A percentile compares a stretch with the other conserved stretches of the same genome.
These are phyloP conservation scores for Cytospora schulzeri DNA, from an alignment of 2,329 filamentous ascomycete species.

Conservation along the genomic window DNA sequence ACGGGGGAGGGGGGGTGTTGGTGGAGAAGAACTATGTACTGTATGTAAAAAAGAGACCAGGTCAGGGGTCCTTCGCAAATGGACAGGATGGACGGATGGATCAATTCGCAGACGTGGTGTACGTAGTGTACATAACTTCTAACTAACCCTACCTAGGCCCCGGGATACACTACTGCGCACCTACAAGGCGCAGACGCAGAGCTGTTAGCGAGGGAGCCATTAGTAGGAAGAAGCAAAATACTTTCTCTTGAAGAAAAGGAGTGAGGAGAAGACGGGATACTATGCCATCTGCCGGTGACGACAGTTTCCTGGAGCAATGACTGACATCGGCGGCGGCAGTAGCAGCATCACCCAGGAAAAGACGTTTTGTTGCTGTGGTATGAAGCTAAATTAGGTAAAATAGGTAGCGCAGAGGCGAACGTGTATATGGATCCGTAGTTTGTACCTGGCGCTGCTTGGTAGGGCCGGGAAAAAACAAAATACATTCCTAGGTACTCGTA, in stretches of 20 bases:
- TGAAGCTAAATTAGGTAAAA: slow-evolving; percentile 13
- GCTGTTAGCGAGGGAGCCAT: slow-evolving; percentile 9
- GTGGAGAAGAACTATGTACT: too few relatives aligned
- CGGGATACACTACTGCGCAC: neutral
- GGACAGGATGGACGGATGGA: slow-evolving; percentile 1
- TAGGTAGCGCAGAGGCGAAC: slow-evolving; percentile 10
- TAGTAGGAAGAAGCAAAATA: slow-evolving; percentile 7
- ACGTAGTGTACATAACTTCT: neutral
- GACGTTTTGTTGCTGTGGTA: neutral
- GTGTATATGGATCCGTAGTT: neutral
- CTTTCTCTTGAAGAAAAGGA: neutral
- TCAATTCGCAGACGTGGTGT: neutral
- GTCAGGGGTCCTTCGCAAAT: slow-evolving; percentile 15
- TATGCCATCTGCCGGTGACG: neutral
- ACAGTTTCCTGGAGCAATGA: neutral
- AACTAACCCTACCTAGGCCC: neutral
- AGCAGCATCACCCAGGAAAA: neutral
- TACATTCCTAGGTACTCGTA: neutral
- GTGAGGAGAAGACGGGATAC: neutral
- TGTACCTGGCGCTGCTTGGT: neutral
- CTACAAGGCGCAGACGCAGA: neutral
- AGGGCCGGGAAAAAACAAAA: neutral
- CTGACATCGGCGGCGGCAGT: too few relatives aligned
- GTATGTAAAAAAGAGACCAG: slow-evolving; percentile 4
- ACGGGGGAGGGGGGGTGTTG: slow-evolving; percentile 3